Conservation (phyloP, 768 basidiomycete genomes). For the Boletus rufocinnamomeus region DNA sequence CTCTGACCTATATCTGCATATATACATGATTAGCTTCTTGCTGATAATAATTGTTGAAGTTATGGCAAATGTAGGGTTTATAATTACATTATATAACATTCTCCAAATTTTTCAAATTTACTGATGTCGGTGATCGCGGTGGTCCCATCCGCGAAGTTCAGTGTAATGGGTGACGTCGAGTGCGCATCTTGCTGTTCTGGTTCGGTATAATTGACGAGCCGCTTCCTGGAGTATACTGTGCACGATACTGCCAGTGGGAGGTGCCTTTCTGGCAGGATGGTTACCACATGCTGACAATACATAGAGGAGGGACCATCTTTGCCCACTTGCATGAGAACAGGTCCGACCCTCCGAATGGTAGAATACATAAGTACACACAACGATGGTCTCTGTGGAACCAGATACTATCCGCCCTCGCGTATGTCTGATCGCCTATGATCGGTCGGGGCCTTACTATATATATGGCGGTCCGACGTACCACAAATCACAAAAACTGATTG, state of each 20-base stretch:
- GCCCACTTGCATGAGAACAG: not conserved
- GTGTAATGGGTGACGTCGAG: conserved; percentile 20
- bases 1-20: too few relatives aligned
- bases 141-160: conserved; percentile 19
- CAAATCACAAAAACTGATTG: too few relatives aligned
- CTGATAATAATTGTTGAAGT: too few relatives aligned
- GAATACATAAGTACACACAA: conserved; percentile 22
- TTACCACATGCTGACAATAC: conserved; percentile 28
- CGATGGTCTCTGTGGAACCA: conserved; percentile 27
- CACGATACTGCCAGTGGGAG: conserved; percentile 26
- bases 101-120: too few relatives aligned
- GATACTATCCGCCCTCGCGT: conserved; percentile 30
- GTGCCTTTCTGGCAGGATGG: conserved; percentile 18
- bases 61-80: too few relatives aligned
- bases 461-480: too few relatives aligned
- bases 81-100: too few relatives aligned
- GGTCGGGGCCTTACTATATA: not conserved
- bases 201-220: conserved; percentile 21
- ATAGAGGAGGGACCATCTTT: conserved; percentile 12
- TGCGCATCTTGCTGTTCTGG: conserved; percentile 22
- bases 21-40: too few relatives aligned
- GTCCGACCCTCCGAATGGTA: not conserved
- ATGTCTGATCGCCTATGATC: conserved; percentile 34
- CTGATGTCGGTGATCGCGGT: conserved; percentile 33
- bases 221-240: conserved; percentile 21